Evolutionary conservation across 768 basidiomycete genomes (phyloP), one percentile per base, ranked within the genome.

Genomic region (Postia placenta): DNA sequence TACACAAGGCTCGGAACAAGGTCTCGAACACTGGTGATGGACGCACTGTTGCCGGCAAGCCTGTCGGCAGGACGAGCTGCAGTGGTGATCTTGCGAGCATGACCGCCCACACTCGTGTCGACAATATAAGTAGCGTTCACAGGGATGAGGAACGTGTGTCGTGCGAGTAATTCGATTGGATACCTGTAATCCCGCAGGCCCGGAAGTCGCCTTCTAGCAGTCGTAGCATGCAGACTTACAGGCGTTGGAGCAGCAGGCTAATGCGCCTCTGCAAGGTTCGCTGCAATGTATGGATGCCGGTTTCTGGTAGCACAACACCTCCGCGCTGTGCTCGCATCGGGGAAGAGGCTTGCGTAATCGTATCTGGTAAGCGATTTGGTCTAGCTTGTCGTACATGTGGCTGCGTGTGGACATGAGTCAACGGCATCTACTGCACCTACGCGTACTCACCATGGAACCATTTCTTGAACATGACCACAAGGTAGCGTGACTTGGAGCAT

Each of bases 1-100:
- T 1, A 77, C 70, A 54, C 84, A 85, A 1, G 76, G 74, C 0
- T 56, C 65, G 1, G 73, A 78, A 51, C 85, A 86, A 15, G 63
- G 54, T 0, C 60, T 56, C 5, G 49, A 65, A 59, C 84, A 85
- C 11, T 60, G 64, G 1, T 76, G 67, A 58, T 85, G 84, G 12
- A 57, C 38, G 55, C 84, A 86, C 12, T 60, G 64, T 56, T 84
- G 80, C 20, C 76, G 69, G 52, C 82, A 85, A 4, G 57, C 51
- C 17, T 67, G 55, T 43, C 50, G 67, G 60, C 84, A 87, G 11
- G 48, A 55, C 0, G 57, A 64, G 11, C 74, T 73, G 53, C 80
- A 80, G 36, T 70, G 52, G 48, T 85, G 81, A 1, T 69, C 63
- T 35, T 61, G 59, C 0, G 79, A 76, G 48, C 85, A 87, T 1